Percentiles rank a stretch among this genome's conserved stretches.
Conservation (phyloP, 106 monocot genomes). For the Agapanthus africanus region DNA sequence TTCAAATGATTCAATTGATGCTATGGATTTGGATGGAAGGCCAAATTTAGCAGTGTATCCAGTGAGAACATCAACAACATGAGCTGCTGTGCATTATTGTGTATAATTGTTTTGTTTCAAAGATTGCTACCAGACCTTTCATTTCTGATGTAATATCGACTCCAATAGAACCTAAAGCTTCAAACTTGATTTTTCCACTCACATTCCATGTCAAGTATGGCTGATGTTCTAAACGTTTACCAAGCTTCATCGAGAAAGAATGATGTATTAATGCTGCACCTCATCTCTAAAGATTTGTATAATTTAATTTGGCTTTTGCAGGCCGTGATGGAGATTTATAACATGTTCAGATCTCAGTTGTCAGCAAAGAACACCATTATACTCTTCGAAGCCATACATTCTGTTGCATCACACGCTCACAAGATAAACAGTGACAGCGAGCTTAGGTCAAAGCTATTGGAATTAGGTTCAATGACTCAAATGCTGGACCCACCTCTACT, state of each 20-base stretch:
- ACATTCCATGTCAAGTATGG: neutral
- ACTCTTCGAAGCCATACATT: slow-evolving; percentile 78
- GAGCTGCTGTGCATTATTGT: neutral
- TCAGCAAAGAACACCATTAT: slow-evolving; percentile 55
- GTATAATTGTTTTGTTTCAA: neutral
- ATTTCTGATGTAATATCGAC: too few species aligned
- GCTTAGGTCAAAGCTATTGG: slow-evolving; percentile 73
- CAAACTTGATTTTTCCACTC: too few species aligned
- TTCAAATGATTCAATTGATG: too few species aligned
- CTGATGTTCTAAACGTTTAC: neutral
- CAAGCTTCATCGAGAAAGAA: neutral
- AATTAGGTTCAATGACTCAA: slow-evolving; percentile 84
- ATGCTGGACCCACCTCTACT: slow-evolving; percentile 95
- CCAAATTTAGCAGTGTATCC: neutral
- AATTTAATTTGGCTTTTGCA: slow-evolving; percentile 24
- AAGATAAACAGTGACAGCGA: slow-evolving; percentile 65
- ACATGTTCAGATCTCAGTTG: slow-evolving; percentile 59
- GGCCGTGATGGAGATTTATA: slow-evolving; percentile 93
- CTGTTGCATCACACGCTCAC: slow-evolving; percentile 78
- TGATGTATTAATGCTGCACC: neutral
- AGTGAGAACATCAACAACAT: too few species aligned
- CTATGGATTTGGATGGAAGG: neutral
- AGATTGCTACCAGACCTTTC: neutral
- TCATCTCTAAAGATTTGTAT: neutral
- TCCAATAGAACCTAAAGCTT: too few species aligned